phyloP scores from a whole-genome alignment of 306 rosid genomes.

The Delonix regia region DNA sequence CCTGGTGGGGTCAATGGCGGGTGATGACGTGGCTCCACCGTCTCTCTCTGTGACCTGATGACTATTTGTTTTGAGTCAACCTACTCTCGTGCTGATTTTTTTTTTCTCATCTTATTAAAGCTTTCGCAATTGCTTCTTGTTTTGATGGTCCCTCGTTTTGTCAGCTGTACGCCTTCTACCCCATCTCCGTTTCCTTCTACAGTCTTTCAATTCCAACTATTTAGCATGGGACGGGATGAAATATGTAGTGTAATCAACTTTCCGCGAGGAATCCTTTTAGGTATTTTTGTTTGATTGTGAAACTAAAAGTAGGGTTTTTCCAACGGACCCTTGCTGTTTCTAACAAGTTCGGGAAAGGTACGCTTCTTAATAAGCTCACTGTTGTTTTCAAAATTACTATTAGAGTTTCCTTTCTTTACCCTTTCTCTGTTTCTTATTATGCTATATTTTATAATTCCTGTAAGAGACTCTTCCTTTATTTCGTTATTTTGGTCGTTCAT shows the following conservation, averaged over 20 bases:
- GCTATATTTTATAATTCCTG: slow-evolving; percentile 4
- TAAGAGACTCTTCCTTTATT: slow-evolving; percentile 3
- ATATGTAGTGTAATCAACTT: slow-evolving; percentile 28
- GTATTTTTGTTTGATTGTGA: slow-evolving; percentile 28
- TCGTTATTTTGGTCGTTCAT: slow-evolving; percentile 7
- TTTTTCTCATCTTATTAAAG: neutral
- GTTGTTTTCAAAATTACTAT: neutral
- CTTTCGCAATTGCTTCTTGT: neutral
- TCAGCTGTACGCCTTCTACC: slow-evolving; percentile 26
- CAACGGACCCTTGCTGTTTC: slow-evolving; percentile 27
- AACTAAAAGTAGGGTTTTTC: slow-evolving; percentile 33
- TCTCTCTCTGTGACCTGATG: slow-evolving; percentile 28
- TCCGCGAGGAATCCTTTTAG: neutral
- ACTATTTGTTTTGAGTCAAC: slow-evolving; percentile 52
- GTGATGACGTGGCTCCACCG: slow-evolving; percentile 31
- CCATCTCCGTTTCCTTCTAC: neutral
- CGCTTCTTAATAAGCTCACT: neutral
- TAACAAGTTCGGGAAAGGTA: slow-evolving; percentile 32
- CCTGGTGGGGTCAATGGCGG: slow-evolving; percentile 36
- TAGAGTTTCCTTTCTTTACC: neutral
- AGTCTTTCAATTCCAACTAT: slow-evolving; percentile 29
- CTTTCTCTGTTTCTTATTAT: neutral
- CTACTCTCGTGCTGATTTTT: slow-evolving; percentile 29
- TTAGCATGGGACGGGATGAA: slow-evolving; percentile 38
- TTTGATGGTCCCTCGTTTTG: neutral